Evolutionary conservation across 441 rosid genomes (phyloP).

Genomic region (Populus trichocarpa): DNA sequence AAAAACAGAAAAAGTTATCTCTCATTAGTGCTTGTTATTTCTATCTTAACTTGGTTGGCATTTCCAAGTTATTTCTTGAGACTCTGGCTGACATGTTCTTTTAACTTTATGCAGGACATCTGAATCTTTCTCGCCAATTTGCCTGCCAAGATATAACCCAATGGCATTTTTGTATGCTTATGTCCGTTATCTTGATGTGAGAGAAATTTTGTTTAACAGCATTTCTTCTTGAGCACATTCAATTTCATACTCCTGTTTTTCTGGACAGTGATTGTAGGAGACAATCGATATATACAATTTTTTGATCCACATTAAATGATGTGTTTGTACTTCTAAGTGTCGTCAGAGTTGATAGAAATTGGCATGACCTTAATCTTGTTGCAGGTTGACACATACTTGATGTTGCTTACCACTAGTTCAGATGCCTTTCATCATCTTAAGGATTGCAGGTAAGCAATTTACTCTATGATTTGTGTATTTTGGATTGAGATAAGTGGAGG

Average conservation of each 20-base stretch:
- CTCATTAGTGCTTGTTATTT: neutral
- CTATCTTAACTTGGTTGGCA: neutral
- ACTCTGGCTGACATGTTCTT: conserved; percentile 18
- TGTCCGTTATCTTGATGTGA: conserved; percentile 93
- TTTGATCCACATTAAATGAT: neutral
- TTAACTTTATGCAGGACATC: conserved; percentile 70
- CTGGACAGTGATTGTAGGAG: conserved; percentile 5
- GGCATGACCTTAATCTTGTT: conserved; percentile 23
- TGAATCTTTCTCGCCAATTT: conserved; percentile 95
- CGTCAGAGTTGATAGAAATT: conserved; percentile 12
- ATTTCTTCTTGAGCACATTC: conserved; percentile 5
- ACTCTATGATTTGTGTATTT: neutral
- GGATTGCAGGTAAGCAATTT: conserved; percentile 75
- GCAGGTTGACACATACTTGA: conserved; percentile 86
- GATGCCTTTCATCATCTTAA: conserved; percentile 96
- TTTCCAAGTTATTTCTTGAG: neutral
- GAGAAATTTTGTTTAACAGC: conserved; percentile 29
- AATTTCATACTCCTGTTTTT: neutral
- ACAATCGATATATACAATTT: neutral
- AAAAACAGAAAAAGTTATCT: too few species aligned
- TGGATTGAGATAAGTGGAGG: neutral
- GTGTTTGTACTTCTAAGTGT: neutral
- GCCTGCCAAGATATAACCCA: conserved; percentile 96
- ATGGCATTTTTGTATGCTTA: conserved; percentile 92
- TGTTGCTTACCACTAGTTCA: conserved; percentile 95